Evolutionary conservation across 2,329 filamentous ascomycete genomes (phyloP).

Genomic region (Paecilomyces variotii): DNA sequence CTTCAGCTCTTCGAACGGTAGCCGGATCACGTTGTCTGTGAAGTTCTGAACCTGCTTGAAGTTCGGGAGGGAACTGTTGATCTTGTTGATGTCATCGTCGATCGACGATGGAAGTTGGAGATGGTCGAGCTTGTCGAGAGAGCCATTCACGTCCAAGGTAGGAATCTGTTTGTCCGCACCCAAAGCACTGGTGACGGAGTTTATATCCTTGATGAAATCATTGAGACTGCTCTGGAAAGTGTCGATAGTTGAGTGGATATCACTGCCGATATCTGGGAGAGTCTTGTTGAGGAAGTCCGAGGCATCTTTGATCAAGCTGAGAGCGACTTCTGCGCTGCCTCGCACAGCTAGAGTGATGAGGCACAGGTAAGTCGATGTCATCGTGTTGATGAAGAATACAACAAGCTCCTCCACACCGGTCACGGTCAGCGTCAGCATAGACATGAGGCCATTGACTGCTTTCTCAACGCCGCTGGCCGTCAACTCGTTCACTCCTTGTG

Average conservation of each 20-base stretch:
- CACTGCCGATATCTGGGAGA: constrained; percentile 37
- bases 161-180: constrained; percentile 38
- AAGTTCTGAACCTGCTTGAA: constrained; percentile 79
- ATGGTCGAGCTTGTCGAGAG: constrained; percentile 59
- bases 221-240: constrained; percentile 50
- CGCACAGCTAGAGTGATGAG: constrained; percentile 76
- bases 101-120: constrained; percentile 64
- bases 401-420: constrained; percentile 81
- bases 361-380: constrained; percentile 84
- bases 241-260: constrained; percentile 33
- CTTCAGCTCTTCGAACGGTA: constrained; percentile 77
- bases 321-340: constrained; percentile 65
- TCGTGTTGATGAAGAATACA: constrained; percentile 84
- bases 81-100: constrained; percentile 58
- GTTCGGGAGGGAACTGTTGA: constrained; percentile 72
- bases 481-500: constrained; percentile 77
- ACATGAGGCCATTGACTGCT: constrained; percentile 70
- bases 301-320: constrained; percentile 54
- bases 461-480: constrained; percentile 72
- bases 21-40: constrained; percentile 63
- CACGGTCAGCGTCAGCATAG: constrained; percentile 68
- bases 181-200: constrained; percentile 46
- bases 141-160: constrained; percentile 56
- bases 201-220: constrained; percentile 46
- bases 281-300: constrained; percentile 53